Evolutionary conservation across 441 rosid species (phyloP), one percentile per base, ranked within the genome.

Genomic region (Pelargonium fulgidum): DNA sequence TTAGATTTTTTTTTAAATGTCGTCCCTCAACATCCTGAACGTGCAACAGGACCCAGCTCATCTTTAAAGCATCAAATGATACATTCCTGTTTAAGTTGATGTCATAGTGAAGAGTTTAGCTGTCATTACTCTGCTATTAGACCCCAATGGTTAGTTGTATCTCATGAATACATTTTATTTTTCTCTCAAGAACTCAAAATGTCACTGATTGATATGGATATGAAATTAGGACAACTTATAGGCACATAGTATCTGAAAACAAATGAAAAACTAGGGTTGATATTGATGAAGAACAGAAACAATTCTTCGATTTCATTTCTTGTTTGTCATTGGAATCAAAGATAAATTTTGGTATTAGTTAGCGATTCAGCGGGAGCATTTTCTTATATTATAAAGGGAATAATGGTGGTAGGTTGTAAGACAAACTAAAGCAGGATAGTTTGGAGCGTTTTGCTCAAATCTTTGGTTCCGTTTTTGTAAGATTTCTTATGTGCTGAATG

Each of bases 1-100:
- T 86, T 73, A 63, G 73, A 58, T 2, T 12, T 26, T 0, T 22
- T 39, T 36, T 42, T 22, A n/a, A 14, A 9, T 0, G 19, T 58
- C 66, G 16, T 54, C 1, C 0, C 12, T 24, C 8, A 42, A 26
- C n/a, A 14, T 22, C 0, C 12, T 24, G 47, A 42, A 26, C n/a
- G 42, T n/a, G 39, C 10, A 12, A 26, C 66, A 20, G 24, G 24
- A 22, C 24, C 24, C 24, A 22, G 24, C 24, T 22, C 24, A 22
- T 22, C 24, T 22, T 22, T 22, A 20, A 7, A 62, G 22, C 14
- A 62, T 20, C 29, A 20, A 36, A 26, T 26, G 33, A 26, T 26
- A 26, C 41, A 62, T 44, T 16, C 44, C 42, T 8, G 10, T 12
- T 12, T 7, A 41, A 39, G 26, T 9, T 42, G 41, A 1, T 7